Conservation (phyloP, 306 rosid genomes). For the Ziziphus jujuba region DNA sequence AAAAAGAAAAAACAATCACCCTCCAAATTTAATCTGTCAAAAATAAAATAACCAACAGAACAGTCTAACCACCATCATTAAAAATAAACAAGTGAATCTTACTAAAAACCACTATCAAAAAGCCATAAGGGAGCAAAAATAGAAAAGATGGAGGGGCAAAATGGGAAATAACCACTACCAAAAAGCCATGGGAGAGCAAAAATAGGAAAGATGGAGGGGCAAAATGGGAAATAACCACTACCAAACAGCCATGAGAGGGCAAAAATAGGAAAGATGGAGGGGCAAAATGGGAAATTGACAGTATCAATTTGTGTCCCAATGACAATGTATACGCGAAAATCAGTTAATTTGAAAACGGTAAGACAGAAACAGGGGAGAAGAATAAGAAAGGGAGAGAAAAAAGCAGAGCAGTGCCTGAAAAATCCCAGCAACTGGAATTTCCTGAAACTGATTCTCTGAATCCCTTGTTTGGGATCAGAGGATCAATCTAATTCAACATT, state of each 20-base stretch:
- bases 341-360: slow-evolving; percentile 46
- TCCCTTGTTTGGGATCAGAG: slow-evolving; percentile 70
- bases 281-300: slow-evolving; percentile 28
- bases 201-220: slow-evolving; percentile 24
- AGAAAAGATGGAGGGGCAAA: slow-evolving; percentile 26
- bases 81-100: too few relatives aligned
- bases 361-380: slow-evolving; percentile 21
- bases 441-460: slow-evolving; percentile 63
- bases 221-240: slow-evolving; percentile 32
- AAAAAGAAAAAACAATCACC: not conserved
- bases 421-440: slow-evolving; percentile 19
- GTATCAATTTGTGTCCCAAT: not conserved
- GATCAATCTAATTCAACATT: slow-evolving; percentile 24
- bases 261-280: slow-evolving; percentile 15
- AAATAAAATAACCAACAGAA: too few relatives aligned
- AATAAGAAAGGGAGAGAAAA: not conserved
- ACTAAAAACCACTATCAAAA: too few relatives aligned
- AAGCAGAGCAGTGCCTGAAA: slow-evolving; percentile 17
- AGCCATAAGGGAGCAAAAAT: too few relatives aligned
- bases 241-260: too few relatives aligned
- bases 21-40: too few relatives aligned
- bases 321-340: slow-evolving; percentile 27
- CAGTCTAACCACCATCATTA: too few relatives aligned
- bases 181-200: too few relatives aligned
- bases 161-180: too few relatives aligned